Conservation (phyloP, 225 moss, liverwort and hornwort genomes). For the Marchantia paleacea region DNA sequence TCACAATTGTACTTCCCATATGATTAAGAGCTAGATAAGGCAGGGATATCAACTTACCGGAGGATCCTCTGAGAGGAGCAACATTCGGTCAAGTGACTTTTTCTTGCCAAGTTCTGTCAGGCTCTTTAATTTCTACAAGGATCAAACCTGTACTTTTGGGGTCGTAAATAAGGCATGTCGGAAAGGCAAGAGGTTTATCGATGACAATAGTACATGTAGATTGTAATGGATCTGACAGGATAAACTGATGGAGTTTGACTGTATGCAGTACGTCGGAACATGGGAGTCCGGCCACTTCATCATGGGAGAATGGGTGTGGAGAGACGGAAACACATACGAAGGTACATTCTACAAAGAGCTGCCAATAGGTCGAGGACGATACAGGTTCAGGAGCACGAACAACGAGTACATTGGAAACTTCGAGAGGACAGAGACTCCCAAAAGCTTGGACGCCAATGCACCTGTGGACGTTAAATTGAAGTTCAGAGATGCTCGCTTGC, state of each 20-base stretch:
- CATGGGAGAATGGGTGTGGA: constrained; percentile 68
- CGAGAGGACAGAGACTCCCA: constrained; percentile 27
- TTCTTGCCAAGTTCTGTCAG: too few relatives aligned
- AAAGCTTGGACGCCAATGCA: constrained; percentile 7
- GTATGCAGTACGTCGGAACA: constrained; percentile 62
- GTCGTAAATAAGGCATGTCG: too few relatives aligned
- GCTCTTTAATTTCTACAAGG: too few relatives aligned
- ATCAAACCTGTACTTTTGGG: too few relatives aligned
- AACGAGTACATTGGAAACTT: constrained; percentile 42
- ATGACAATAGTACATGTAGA: too few relatives aligned
- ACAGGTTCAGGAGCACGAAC: constrained; percentile 56
- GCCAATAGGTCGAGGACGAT: constrained; percentile 71
- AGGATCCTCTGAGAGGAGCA: too few relatives aligned
- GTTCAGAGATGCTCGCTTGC: constrained; percentile 12
- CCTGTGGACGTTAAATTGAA: constrained; percentile 18
- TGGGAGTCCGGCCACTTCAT: constrained; percentile 65
- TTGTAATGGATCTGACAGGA: too few relatives aligned
- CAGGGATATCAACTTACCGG: too few relatives aligned
- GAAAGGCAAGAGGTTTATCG: too few relatives aligned
- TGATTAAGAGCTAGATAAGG: too few relatives aligned
- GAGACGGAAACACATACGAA: constrained; percentile 73
- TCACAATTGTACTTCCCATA: too few relatives aligned
- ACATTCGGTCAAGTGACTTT: too few relatives aligned
- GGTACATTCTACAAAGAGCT: constrained; percentile 67
- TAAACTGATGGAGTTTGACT: neutral